Evolutionary conservation across 2,329 filamentous ascomycete species (phyloP), one percentile per base, ranked within the genome.

Genomic region (Emergomyces pasteurianus): DNA sequence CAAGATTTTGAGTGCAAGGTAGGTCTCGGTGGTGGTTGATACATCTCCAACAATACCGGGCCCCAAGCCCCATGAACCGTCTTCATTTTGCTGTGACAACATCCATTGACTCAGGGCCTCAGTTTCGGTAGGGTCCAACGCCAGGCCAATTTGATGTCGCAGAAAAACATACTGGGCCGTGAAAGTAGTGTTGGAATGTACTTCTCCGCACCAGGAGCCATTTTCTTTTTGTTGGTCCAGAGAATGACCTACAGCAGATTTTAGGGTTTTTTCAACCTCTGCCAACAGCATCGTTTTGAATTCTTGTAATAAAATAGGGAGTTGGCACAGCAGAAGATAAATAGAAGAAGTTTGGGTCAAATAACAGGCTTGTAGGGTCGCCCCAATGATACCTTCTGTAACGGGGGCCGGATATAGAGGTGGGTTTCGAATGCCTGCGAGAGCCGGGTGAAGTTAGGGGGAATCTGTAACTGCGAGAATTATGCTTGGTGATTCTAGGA

Each of bases 1-100:
- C 42, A 75, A 62, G 5, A 75, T 67, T 59, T 72, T 73, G 46
- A 75, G 61, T 0, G 72, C 72, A 1, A 75, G 61, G 47, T 75
- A 75, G 0, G 68, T 70, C 57, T 75, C 73, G 1, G 66, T 66
- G 1, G 68, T 69, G 0, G 66, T 67, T 1, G 72, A 67, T 70
- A 63, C 1, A 68, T 68, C 1, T 62, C 61, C 21, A 61, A 49
- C 1, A 43, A 43, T 16, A 21, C 63, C 60, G 1, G 69, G 69
- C 0, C 68, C 71, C 12, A 72, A 26, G 2, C 64, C 62, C 71
- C 70, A 74, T 1, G 71, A 72, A 3, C 72, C 72, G 62, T 74
- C 70, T 0, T 31, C 16, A 10, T 68, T 67, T 21, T 72, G 70
- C 14, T 55, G 23, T 9, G 36, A 40, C 14, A 55, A 31, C 23